Percentiles rank a stretch among this genome's conserved stretches.
Evolutionary conservation across 2,329 filamentous ascomycete genomes (phyloP).

Genomic region (Sporothrix euskadiensis): DNA sequence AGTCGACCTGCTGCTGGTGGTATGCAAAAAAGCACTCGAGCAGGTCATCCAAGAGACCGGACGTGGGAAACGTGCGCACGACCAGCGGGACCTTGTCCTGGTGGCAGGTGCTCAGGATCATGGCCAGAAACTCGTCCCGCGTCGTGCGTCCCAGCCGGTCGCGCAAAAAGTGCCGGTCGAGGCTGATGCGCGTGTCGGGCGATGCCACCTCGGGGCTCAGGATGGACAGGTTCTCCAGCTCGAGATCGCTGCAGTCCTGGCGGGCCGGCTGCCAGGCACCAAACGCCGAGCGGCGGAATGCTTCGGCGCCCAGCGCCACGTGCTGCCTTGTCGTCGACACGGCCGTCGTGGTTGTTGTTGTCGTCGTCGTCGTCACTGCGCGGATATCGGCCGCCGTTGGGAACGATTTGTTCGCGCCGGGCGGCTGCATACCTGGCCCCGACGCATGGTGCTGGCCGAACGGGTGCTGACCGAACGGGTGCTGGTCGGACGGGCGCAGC

Average conservation of each 20-base stretch:
- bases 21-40: conserved; percentile 61
- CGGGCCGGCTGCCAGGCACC: conserved; percentile 53
- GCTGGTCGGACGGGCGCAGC: background rate
- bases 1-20: conserved; percentile 57
- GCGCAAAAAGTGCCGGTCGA: conserved; percentile 35
- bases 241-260: conserved; percentile 47
- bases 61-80: conserved; percentile 62
- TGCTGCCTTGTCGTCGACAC: conserved; percentile 8
- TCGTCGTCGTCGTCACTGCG: background rate
- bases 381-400: background rate
- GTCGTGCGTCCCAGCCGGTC: conserved; percentile 50
- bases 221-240: conserved; percentile 50
- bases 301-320: conserved; percentile 43
- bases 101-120: conserved; percentile 60
- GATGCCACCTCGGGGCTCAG: conserved; percentile 43
- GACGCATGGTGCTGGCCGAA: background rate
- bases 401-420: too few relatives aligned
- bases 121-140: conserved; percentile 63
- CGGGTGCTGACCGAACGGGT: background rate
- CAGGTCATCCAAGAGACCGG: conserved; percentile 60
- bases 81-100: conserved; percentile 54
- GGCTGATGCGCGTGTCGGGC: conserved; percentile 44
- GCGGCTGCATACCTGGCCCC: background rate
- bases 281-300: conserved; percentile 53
- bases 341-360: background rate